These are phyloP conservation scores for Fraxinus platypoda DNA, from an alignment of 305 asterid species.

Conservation along the genomic window DNA sequence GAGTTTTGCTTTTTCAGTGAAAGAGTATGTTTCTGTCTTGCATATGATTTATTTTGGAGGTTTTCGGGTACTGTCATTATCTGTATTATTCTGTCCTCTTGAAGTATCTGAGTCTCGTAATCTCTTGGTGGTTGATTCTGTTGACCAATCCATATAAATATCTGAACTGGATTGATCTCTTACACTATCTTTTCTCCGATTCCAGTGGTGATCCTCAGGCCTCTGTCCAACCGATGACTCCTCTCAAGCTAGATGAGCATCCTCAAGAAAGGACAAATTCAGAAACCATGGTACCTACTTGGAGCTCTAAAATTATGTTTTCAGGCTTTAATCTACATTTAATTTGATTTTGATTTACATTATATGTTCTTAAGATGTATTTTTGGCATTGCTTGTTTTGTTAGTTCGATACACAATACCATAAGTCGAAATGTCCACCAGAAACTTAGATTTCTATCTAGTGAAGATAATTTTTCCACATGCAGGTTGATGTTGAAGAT, in stretches of 20 bases:
- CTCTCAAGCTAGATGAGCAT: conserved; percentile 53
- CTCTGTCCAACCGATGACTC: conserved; percentile 50
- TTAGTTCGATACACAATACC: background rate
- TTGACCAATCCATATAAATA: background rate
- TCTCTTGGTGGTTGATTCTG: background rate
- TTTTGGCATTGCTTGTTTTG: background rate
- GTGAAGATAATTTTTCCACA: conserved; percentile 8
- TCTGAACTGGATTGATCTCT: conserved; percentile 14
- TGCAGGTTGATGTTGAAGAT: conserved; percentile 56
- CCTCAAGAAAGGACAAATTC: conserved; percentile 44
- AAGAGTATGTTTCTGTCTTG: background rate
- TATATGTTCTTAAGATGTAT: background rate
- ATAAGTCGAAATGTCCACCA: background rate
- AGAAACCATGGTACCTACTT: conserved; percentile 50
- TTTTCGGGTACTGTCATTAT: background rate
- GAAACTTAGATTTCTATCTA: background rate
- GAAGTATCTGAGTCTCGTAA: background rate
- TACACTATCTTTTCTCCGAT: conserved; percentile 29
- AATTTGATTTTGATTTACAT: background rate
- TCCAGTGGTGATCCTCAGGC: conserved; percentile 71
- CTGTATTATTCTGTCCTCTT: background rate
- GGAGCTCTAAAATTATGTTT: background rate
- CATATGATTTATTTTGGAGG: background rate
- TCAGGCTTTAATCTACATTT: background rate
- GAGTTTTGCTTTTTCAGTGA: background rate